Evolutionary conservation across 208 protist species (phyloP), one percentile per base, ranked within the genome.

Genomic region (Crithidia brevicula): DNA sequence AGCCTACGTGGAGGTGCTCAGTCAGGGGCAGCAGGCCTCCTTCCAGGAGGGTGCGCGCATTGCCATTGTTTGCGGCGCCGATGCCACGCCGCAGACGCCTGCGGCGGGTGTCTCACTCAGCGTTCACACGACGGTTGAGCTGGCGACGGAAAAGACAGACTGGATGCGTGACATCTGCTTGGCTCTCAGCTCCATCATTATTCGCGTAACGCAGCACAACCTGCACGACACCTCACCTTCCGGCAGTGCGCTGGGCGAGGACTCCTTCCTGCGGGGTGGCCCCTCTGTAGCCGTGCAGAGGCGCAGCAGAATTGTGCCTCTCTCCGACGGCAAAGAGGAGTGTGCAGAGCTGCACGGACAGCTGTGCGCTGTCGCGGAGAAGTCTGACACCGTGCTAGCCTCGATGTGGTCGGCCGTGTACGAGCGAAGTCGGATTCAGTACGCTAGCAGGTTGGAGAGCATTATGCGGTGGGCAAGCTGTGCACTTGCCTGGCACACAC

Each of bases 141-240:
- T 90, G 49, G 20, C 46, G 36, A 81, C 78, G 46, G 83, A 89
- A 52, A 72, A 72, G 60, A 79, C 77, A n/a, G 69, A 87, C 63
- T 94, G 89, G 89, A 67, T 94, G 63, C 71, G 76, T 20, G 86
- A 89, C 31, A 92, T 88, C 56, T 90, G 79, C 66, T 53, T 82
- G 36, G 83, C 86, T 4, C 76, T 94, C 22, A 83, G 74, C 71
- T 69, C 86, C 16, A 81, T 86, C 20, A 89, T 89, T 43, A 70
- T 94, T 22, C 65, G 70, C 28, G 82, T 83, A 49, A 65, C 70
- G 31, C 60, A 74, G 53, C 65, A 66, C 43, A 82, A 75, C 43
- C 42, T 71, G 51, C 60, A 77, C 15, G 71, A 74, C 30, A 52
- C 76, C 33, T 34, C 68, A 7, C 65, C 60, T 1, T 71, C 62